Conservation (phyloP, 305 asterid species). For the Solanum hybrid region DNA sequence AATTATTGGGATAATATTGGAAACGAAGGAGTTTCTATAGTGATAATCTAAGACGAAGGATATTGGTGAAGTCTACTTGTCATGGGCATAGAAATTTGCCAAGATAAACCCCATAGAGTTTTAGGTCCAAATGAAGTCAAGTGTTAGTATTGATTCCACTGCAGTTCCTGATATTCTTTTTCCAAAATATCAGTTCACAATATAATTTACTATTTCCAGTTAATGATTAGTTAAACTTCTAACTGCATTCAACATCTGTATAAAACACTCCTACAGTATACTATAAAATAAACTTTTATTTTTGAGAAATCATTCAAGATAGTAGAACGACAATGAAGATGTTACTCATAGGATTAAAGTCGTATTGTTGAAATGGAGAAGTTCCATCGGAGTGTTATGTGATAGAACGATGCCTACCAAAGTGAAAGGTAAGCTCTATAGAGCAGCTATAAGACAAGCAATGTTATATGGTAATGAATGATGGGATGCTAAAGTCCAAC, state of each 20-base stretch:
- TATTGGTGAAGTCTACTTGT: background rate
- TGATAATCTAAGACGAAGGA: background rate
- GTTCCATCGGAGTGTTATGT: background rate
- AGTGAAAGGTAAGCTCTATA: background rate
- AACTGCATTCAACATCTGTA: background rate
- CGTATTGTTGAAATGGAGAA: background rate
- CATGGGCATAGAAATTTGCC: background rate
- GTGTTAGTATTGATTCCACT: background rate
- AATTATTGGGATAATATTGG: background rate
- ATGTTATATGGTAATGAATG: background rate
- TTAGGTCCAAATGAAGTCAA: background rate
- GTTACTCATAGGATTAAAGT: background rate
- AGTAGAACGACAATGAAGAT: background rate
- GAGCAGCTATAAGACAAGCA: background rate
- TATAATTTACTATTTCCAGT: background rate
- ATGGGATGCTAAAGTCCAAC: background rate
- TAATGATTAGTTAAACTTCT: background rate
- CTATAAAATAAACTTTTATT: background rate
- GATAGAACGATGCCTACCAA: background rate
- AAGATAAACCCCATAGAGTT: background rate
- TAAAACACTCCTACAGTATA: background rate
- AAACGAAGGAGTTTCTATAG: background rate
- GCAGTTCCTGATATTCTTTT: background rate
- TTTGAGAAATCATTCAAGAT: background rate
- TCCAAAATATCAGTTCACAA: background rate